These are phyloP conservation scores for Fomitopsis pulvina DNA, from an alignment of 768 basidiomycete species.

Conservation along the genomic window DNA sequence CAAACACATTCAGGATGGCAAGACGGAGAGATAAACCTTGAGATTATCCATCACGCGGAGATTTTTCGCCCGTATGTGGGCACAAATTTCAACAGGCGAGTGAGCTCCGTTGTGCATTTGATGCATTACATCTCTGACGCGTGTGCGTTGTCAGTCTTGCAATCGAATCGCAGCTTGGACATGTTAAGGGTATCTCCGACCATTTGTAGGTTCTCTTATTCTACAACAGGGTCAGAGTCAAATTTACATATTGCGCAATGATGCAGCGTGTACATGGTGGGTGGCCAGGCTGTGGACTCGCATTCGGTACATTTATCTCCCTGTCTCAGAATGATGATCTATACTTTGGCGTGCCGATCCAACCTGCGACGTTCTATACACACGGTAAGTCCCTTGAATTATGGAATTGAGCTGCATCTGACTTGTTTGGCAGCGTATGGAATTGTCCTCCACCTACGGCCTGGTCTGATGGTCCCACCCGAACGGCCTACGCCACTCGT, in stretches of 20 bases:
- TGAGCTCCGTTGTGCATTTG: neutral
- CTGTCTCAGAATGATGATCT: constrained; percentile 34
- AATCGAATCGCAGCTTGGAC: constrained; percentile 28
- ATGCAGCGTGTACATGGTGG: constrained; percentile 20
- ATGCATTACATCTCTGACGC: neutral
- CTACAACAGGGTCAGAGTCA: neutral
- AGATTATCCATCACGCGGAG: constrained; percentile 26
- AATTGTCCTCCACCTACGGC: constrained; percentile 30
- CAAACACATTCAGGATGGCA: constrained; percentile 11
- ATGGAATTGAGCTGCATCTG: neutral
- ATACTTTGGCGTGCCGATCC: constrained; percentile 26
- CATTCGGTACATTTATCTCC: neutral
- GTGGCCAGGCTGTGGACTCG: neutral
- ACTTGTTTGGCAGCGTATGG: constrained; percentile 23
- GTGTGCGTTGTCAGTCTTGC: constrained; percentile 22
- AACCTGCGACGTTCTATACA: constrained; percentile 28
- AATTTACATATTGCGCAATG: neutral
- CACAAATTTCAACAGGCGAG: constrained; percentile 29
- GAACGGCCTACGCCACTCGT: constrained; percentile 15
- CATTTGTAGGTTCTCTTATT: constrained; percentile 20
- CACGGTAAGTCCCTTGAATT: constrained; percentile 10
- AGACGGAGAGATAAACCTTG: constrained; percentile 23
- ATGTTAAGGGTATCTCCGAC: constrained; percentile 25
- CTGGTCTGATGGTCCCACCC: constrained; percentile 24
- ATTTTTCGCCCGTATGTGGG: constrained; percentile 18